Evolutionary conservation across 306 rosid genomes (phyloP), one percentile per base, ranked within the genome.

Genomic region (Boehmeria nivea): DNA sequence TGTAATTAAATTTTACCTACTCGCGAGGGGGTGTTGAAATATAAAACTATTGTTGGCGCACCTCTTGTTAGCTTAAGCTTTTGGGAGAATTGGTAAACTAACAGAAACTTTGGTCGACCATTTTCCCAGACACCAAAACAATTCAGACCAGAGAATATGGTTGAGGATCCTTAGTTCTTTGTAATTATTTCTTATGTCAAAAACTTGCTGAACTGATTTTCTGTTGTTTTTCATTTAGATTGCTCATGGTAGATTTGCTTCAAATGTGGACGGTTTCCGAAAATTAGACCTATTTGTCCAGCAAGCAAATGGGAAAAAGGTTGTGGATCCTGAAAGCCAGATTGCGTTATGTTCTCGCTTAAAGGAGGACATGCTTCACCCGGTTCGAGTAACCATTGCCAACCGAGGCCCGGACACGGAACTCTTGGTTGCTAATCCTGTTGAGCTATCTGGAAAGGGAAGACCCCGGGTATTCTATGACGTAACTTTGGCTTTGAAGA

Each of bases 391-490:
- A 56, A 80, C 71, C 22, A 63, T 88, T 42, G 79, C 70, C 43
- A 80, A 76, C 71, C 80, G 85, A 14, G 96, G 96, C 23, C 96
- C 96, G 2, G 96, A 88, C 36, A 78, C 78, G 0, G 94, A 88
- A 63, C 86, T 88, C 53, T 68, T 88, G 52, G 94, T 88, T 45
- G 94, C 94, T 20, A 88, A 88, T 72, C 96, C 96, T 0, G 96
- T 78, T 24, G 96, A 88, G 71, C 56, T 82, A 57, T 75, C 67
- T 15, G 96, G 96, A 65, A 78, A 65, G 60, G 96, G 94, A 68
- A 74, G 94, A 57, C 96, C 96, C n/a, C 88, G 89, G 0, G 96
- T 88, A 24, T 88, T 88, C 73, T 82, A 79, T 12, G 90, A 88
- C 66, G 94, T 84, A 36, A 84, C 96, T 14, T 71, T 73, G 45